Conservation (phyloP, 2,329 filamentous ascomycete genomes). For the Tolypocladium endophyticum region DNA sequence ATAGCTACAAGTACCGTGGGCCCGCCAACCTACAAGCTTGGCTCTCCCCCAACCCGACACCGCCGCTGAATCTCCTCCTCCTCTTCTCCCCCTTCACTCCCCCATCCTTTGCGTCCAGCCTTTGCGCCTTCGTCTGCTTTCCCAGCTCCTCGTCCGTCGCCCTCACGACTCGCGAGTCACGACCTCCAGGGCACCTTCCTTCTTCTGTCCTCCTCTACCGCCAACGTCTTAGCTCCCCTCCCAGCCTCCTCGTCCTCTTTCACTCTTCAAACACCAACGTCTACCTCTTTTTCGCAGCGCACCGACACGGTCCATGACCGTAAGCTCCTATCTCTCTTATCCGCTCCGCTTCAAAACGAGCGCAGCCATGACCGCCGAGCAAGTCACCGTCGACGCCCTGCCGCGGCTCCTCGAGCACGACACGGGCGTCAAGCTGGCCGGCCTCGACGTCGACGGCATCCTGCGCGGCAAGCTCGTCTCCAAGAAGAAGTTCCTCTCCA, state of each 20-base stretch:
- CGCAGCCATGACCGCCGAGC: conserved; percentile 1
- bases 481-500: conserved; percentile 83
- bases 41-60: background rate
- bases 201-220: no score
- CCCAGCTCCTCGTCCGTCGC: background rate
- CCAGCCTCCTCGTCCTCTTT: background rate
- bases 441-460: conserved; percentile 77
- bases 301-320: background rate
- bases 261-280: background rate
- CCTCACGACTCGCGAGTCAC: background rate
- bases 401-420: conserved; percentile 59
- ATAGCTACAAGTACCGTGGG: background rate
- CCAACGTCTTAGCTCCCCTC: background rate
- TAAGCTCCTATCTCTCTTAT: background rate
- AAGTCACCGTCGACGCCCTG: conserved; percentile 53
- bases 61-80: background rate
- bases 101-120: background rate
- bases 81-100: background rate
- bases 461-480: conserved; percentile 84
- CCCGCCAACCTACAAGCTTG: background rate
- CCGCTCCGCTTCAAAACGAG: background rate
- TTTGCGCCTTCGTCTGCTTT: background rate
- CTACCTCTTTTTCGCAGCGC: no score
- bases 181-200: no score
- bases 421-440: conserved; percentile 74